These are phyloP conservation scores for Ceratopteris richardii DNA, from an alignment of 75 land plant species.

Conservation along the genomic window DNA sequence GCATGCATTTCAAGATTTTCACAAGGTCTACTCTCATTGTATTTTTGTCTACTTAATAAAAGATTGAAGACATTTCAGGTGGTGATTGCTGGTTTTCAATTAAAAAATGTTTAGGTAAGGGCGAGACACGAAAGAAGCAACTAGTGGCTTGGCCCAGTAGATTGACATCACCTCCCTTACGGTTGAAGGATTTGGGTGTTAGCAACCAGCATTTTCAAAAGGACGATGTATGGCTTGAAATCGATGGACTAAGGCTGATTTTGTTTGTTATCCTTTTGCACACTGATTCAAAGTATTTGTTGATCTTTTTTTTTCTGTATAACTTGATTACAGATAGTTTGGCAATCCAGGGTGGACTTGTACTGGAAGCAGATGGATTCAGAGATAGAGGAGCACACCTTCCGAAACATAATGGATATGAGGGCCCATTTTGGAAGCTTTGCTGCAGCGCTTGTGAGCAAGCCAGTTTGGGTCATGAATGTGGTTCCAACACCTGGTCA, in stretches of 20 bases:
- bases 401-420: conserved; percentile 93
- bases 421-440: conserved; percentile 78
- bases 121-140: conserved; percentile 35
- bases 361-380: conserved; percentile 63
- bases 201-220: conserved; percentile 41
- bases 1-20: conserved; percentile 67
- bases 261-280: not conserved
- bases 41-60: not conserved
- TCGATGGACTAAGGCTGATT: not conserved
- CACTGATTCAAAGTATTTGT: not conserved
- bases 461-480: conserved; percentile 96
- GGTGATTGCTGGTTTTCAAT: not conserved
- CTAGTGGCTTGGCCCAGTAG: conserved; percentile 85
- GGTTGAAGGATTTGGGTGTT: conserved; percentile 65
- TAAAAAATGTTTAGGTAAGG: not conserved
- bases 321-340: conserved; percentile 42
- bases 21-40: conserved; percentile 22
- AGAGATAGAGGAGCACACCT: conserved; percentile 33
- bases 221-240: conserved; percentile 48
- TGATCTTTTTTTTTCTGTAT: not conserved
- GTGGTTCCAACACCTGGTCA: conserved; percentile 74
- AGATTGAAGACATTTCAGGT: not conserved
- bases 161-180: conserved; percentile 61
- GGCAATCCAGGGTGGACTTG: conserved; percentile 56
- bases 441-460: conserved; percentile 64